Conservation (phyloP, 1,139 yeast species). For the Blastobotrys aristatus region DNA sequence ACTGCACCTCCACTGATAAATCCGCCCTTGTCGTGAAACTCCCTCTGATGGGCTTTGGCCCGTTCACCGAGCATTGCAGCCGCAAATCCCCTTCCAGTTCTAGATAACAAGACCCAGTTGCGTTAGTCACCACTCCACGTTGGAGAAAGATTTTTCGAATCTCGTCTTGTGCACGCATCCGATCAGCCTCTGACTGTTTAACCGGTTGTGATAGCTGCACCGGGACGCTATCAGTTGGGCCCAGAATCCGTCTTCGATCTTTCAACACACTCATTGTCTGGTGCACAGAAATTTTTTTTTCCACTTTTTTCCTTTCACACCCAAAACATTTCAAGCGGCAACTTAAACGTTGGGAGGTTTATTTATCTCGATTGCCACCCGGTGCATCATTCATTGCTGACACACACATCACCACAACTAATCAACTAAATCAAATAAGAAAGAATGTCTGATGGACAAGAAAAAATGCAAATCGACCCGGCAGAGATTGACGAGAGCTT, state of each 20-base stretch:
- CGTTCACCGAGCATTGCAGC: slow-evolving; percentile 70
- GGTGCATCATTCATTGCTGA: too few species aligned
- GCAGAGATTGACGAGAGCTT: slow-evolving; percentile 77
- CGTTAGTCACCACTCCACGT: slow-evolving; percentile 61
- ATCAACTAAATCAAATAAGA: too few species aligned
- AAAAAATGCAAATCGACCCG: slow-evolving; percentile 36
- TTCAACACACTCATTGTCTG: slow-evolving; percentile 25
- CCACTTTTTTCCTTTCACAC: neutral
- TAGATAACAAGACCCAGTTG: slow-evolving; percentile 78
- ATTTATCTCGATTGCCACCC: too few species aligned
- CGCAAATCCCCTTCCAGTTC: slow-evolving; percentile 53
- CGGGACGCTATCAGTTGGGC: slow-evolving; percentile 35
- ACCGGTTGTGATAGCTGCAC: slow-evolving; percentile 14
- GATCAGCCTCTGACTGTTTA: slow-evolving; percentile 6
- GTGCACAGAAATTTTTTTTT: neutral
- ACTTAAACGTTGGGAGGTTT: neutral
- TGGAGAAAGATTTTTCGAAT: slow-evolving; percentile 31
- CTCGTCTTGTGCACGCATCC: slow-evolving; percentile 10
- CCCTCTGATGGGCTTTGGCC: slow-evolving; percentile 84
- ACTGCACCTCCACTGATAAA: slow-evolving; percentile 61
- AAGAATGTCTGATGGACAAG: slow-evolving; percentile 1
- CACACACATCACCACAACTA: neutral
- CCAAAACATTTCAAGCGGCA: too few species aligned
- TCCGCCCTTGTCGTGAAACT: slow-evolving; percentile 66
- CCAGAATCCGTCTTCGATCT: slow-evolving; percentile 38